Base-by-base conservation (phyloP, 805 yeast genomes). In the Lipomyces anomalus region DNA sequence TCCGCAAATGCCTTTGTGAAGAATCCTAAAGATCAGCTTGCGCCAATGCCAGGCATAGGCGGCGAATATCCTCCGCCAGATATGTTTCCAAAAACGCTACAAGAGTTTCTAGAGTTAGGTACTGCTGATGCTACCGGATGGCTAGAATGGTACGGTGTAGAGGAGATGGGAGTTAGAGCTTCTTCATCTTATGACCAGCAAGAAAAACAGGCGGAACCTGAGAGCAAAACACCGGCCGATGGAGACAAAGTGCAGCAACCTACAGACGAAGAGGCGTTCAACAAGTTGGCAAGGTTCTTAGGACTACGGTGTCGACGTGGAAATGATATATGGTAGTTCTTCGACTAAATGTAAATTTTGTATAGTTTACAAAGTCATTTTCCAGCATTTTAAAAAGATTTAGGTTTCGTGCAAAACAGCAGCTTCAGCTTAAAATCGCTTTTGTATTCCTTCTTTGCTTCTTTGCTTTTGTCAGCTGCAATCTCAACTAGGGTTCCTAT, bases 41-140 rank as follows among this genome's bases (percentile, higher is more conserved):
- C 83, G 0, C 82, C 89, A 1, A 62, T 87, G 45, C 76, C 82
- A n/a, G 82, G 81, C 58, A 72, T 77, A n/a, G 92, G 84, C 61
- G 95, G 95, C 21, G 84, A 78, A 36, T 71, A 69, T 30, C 86
- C 92, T 3, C 65, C 72, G 1, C 61, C 63, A 3, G 70, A 66
- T 16, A 22, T 23, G 6, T 84, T 78, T 63, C 95, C 95, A 5
- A 60, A 60, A 6, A 79, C 82, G 1, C 59, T 79, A 20, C 68
- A 61, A 1, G 79, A 77, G 0, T 81, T 84, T 52, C 64, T 65
- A 34, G 63, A 64, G 2, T 61, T 85, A 32, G 52, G 63, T 1
- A 72, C 76, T 46, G 65, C 67, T 9, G 61, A 66, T 7, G 58
- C 84, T 35, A 67, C 81, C 21, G 69, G 70, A 38, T 67, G 86